These are phyloP conservation scores for Ophiocordyceps australis DNA, from an alignment of 2,329 filamentous ascomycete species.

Conservation along the genomic window DNA sequence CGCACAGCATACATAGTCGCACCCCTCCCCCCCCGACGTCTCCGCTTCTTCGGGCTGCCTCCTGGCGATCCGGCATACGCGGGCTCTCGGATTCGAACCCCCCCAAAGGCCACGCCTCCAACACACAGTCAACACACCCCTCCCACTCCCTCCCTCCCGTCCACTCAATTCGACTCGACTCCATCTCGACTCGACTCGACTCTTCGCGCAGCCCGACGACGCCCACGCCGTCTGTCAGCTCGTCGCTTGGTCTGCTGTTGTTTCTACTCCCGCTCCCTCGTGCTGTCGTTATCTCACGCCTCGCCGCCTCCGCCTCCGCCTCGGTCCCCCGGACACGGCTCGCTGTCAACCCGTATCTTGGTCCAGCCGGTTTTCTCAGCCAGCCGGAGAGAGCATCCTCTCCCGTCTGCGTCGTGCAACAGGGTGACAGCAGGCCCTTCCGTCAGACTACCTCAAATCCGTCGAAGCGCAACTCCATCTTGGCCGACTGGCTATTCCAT, in stretches of 20 bases:
- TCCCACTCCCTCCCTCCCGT: not conserved
- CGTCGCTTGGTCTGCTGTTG: too few species aligned
- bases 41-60: constrained; percentile 6
- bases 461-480: constrained; percentile 11
- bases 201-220: too few species aligned
- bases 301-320: not conserved
- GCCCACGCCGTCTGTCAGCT: too few species aligned
- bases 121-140: not conserved
- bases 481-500: constrained; percentile 14
- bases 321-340: constrained; percentile 3
- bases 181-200: constrained; percentile 1
- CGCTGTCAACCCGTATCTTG: constrained; percentile 4
- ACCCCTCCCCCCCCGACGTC: constrained; percentile 3
- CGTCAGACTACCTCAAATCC: constrained; percentile 13
- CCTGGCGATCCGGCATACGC: constrained; percentile 5
- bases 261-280: constrained; percentile 1
- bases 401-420: constrained; percentile 8
- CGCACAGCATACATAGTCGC: too few species aligned
- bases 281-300: not conserved
- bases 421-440: constrained; percentile 13
- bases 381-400: constrained; percentile 9
- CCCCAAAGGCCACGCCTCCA: not conserved
- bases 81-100: not conserved
- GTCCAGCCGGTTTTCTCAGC: constrained; percentile 3
- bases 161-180: not conserved